Evolutionary conservation across 2,329 filamentous ascomycete genomes (phyloP).

Genomic region (Phialophora tarda): DNA sequence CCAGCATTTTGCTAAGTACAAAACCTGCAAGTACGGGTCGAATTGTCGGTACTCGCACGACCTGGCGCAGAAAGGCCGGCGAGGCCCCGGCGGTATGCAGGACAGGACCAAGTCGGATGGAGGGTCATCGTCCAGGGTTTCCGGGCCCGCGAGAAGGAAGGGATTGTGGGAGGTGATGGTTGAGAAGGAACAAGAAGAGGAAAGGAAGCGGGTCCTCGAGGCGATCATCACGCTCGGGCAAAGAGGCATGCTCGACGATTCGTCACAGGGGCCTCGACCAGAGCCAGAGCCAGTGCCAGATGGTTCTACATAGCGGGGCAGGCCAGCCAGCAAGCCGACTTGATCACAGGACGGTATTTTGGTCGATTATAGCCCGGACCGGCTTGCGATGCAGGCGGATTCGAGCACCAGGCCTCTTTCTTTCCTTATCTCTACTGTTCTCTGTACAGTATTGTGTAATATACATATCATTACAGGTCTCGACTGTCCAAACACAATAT

Average conservation of each 20-base stretch:
- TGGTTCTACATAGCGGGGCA: not conserved
- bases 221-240: conserved; percentile 52
- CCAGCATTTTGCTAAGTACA: conserved; percentile 49
- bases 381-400: not conserved
- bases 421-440: not conserved
- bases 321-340: not conserved
- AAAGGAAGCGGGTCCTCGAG: conserved; percentile 50
- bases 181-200: conserved; percentile 51
- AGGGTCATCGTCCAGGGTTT: not conserved
- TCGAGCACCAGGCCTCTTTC: not conserved
- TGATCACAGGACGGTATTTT: not conserved
- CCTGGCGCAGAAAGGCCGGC: not conserved
- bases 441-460: not conserved
- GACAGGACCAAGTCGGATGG: not conserved
- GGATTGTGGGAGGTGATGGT: conserved; percentile 54
- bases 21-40: conserved; percentile 51
- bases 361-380: not conserved
- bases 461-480: not conserved
- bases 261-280: conserved; percentile 2
- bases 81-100: not conserved
- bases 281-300: not conserved
- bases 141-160: conserved; percentile 42
- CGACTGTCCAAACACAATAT: not conserved
- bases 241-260: conserved; percentile 46
- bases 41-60: conserved; percentile 53